Base-by-base conservation (phyloP, 495 filamentous ascomycete species). In the Xylaria longipes region DNA sequence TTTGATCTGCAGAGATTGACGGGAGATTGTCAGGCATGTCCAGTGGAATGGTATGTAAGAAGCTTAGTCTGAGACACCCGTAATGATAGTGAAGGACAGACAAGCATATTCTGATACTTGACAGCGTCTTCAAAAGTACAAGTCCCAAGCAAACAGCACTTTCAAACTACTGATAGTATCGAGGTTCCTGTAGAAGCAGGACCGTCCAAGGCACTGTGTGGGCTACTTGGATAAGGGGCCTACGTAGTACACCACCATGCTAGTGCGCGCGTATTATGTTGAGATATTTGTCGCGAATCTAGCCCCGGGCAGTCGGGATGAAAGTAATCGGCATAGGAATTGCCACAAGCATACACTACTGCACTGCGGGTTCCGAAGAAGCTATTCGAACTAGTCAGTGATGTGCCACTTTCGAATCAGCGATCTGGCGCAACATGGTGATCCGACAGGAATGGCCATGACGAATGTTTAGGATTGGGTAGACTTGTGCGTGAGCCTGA, bases 1-100 rank as follows among this genome's bases (percentile, higher is more conserved):
- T 58, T 56, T 68, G 65, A 69, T 69, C 58, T 70, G 35, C 68
- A 56, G 48, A 64, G 29, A 22, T 39, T 52, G 31, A 25, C 29
- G 25, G 46, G 68, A 62, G 20, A 68, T 29, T 29, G 31, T 17
- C 22, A 31, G 27, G 22, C 31, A 70, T 25, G 58, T 15, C 37
- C 4, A 56, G 33, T 33, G 46, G n/a, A 14, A 62, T 25, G 60
- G 25, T 56, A 33, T 50, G 67, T 70, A 70, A 41, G 57, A 70
- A 63, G 31, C 43, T 52, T 70, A 52, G 31, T 50, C n/a, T 56
- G 65, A 67, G 65, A 67, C 65, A 22, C 20, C 7, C 20, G 35
- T 48, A 29, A 67, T 20, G 29, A 56, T 56, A 12, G 63, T 39
- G 20, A 25, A 54, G 7, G 64, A 48, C 12, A 56, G 63, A 35